Base-by-base conservation (phyloP, 495 filamentous ascomycete genomes). In the Xylaria intraflava region DNA sequence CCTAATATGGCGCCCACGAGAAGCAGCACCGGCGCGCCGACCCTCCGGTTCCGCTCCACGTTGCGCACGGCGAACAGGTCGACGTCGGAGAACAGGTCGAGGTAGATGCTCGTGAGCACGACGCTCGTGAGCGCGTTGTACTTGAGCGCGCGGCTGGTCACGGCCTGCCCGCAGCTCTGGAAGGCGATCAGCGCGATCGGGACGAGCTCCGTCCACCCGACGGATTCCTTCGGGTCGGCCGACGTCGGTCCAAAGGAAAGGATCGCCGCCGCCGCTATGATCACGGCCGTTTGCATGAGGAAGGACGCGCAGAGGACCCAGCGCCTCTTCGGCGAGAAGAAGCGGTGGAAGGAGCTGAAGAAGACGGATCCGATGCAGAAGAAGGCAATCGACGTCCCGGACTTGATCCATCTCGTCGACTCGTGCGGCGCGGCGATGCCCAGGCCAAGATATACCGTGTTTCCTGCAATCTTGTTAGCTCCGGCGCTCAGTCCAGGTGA, bases 371-470 rank as follows among this genome's bases (percentile, higher is more conserved):
- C 86, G 20, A 84, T 40, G 65, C 82, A 84, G 69, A 89, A 89
- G 40, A 72, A 79, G n/a, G 65, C 59, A 20, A 89, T 78, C 0
- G 85, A 87, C 6, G 74, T 72, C 4, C 72, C 74, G 1, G 85
- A 83, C 63, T 85, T 86, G 62, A 85, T 78, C 82, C 83, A 88
- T 8, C 81, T 73, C 6, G 72, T 76, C 0, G 72, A 77, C 23
- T 70, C 73, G 8, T 60, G 57, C 0, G 83, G 85, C 0, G 76
- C 71, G 2, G 74, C 69, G 0, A 89, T 62, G 0, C 86, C 86
- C 5, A 90, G 76, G 5, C 83, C 86, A 20, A 87, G 69, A 62
- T 88, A 89, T 14, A 90, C 80, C 0, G 86, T 88, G 65, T 90
- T 90, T 43, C 76, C 76, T 78, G 35, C 31, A n/a, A 35, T 43